phyloP scores from a whole-genome alignment of 202 grass and related monocot genomes.

The Musa balbisiana region DNA sequence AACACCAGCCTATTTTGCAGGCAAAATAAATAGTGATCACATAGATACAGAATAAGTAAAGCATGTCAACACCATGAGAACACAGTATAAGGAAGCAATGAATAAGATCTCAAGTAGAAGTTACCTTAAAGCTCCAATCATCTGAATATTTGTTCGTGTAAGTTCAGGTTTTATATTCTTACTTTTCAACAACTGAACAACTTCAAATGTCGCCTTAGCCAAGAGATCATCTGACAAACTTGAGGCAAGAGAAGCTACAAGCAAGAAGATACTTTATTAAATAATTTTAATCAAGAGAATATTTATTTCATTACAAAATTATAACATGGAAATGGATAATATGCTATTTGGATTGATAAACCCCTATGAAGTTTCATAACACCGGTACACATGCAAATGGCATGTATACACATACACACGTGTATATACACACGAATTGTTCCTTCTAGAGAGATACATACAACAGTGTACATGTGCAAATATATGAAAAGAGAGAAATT shows the following conservation, averaged over 20 bases:
- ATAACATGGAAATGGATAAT: not conserved
- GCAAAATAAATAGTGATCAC: not conserved
- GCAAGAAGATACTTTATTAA: not conserved
- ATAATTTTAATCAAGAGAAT: not conserved
- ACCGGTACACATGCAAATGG: not conserved
- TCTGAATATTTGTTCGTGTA: constrained; percentile 89
- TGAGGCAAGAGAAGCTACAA: constrained; percentile 59
- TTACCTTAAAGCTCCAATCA: constrained; percentile 99
- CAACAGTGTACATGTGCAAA: too few species aligned
- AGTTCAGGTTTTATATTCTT: constrained; percentile 72
- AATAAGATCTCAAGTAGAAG: not conserved
- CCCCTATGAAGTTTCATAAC: not conserved
- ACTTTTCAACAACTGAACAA: constrained; percentile 69
- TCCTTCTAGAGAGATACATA: too few species aligned
- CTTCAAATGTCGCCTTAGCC: constrained; percentile 69
- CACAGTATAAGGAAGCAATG: not conserved
- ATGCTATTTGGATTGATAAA: not conserved
- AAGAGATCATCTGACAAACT: constrained; percentile 88
- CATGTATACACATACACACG: too few species aligned
- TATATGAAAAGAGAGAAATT: not conserved
- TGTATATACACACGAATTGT: too few species aligned
- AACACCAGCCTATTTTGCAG: not conserved
- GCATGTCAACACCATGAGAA: not conserved
- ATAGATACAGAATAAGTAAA: not conserved
- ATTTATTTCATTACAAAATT: not conserved